Percentiles rank a stretch among this genome's conserved stretches.
Evolutionary conservation across 164 flowering plant genomes (phyloP).

Genomic region (Cinnamomum chago): DNA sequence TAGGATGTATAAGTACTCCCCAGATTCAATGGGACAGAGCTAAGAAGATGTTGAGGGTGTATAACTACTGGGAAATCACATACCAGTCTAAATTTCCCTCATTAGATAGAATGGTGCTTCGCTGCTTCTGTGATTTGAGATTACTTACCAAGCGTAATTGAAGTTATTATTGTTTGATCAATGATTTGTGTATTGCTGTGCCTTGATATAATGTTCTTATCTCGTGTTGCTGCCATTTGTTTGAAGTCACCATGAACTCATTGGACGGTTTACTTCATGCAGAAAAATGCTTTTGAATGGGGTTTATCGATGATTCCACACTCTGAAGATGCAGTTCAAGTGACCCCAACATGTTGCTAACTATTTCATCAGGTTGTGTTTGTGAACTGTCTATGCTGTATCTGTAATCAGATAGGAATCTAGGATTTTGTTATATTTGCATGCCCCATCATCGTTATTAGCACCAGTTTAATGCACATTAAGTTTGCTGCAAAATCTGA

Average conservation of each 20-base stretch:
- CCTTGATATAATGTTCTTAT: neutral
- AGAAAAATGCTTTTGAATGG: conserved; percentile 99
- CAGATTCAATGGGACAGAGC: too few relatives aligned
- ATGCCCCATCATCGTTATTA: neutral
- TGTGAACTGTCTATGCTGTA: neutral
- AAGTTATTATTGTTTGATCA: neutral
- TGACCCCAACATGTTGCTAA: conserved; percentile 85
- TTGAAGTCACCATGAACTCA: too few relatives aligned
- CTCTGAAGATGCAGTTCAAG: conserved; percentile 88
- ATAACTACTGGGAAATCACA: neutral
- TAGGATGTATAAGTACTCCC: neutral
- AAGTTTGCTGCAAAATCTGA: too few relatives aligned
- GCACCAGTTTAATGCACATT: too few relatives aligned
- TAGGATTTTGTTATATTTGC: neutral
- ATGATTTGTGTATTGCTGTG: neutral
- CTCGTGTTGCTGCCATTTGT: neutral
- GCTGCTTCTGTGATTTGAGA: neutral
- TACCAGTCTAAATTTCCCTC: neutral
- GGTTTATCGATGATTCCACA: conserved; percentile 85
- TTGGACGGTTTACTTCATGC: conserved; percentile 19
- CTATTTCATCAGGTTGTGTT: conserved; percentile 66
- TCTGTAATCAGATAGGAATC: neutral
- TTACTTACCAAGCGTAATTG: too few relatives aligned
- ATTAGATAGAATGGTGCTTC: neutral
- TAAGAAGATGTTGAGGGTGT: too few relatives aligned